Evolutionary conservation across 768 basidiomycete genomes (phyloP), one percentile per base, ranked within the genome.

Genomic region (Crepidotus variabilis): DNA sequence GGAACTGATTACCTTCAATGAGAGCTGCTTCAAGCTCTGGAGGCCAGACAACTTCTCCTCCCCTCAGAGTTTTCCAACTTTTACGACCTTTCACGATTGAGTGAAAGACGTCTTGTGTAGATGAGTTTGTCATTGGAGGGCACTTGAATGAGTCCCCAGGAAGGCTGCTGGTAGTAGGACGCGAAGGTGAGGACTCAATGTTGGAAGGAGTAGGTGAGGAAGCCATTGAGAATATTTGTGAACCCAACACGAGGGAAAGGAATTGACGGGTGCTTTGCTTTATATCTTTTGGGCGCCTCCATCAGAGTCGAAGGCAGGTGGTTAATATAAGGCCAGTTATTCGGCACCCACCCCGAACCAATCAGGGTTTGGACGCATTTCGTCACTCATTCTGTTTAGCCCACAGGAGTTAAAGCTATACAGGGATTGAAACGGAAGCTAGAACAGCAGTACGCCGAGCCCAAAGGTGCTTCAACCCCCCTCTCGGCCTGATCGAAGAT

Each of bases 1-100:
- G 50, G 51, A 32, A 20, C 20, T n/a, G 32, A 35, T 49, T 58
- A 86, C 89, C 89, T 78, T 89, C 85, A 45, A 91, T 79, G 61
- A 91, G 75, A 39, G 86, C 86, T 24, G 85, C 87, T 73, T 91
- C 89, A 51, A 91, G 82, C 62, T 86, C 81, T 10, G 85, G 87
- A 52, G 89, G 89, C 89, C 89, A 90, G 20, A 91, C 88, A 9
- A 86, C 79, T 66, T 90, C 88, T 28, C 84, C 82, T 47, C 86
- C 88, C 66, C 82, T 81, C 23, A 86, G 70, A 0, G 85, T 88
- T 67, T 89, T 88, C 86, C 87, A 90, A 64, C 80, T 85, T 70
- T 88, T 89, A 60, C 88, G 81, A 45, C 80, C 80, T 58, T 78
- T 82, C 60, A 87, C 80, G 58, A 90, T 84, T 49, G 82, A 81